Conservation (phyloP, 768 basidiomycete genomes). For the Rhodotorula diobovata region DNA sequence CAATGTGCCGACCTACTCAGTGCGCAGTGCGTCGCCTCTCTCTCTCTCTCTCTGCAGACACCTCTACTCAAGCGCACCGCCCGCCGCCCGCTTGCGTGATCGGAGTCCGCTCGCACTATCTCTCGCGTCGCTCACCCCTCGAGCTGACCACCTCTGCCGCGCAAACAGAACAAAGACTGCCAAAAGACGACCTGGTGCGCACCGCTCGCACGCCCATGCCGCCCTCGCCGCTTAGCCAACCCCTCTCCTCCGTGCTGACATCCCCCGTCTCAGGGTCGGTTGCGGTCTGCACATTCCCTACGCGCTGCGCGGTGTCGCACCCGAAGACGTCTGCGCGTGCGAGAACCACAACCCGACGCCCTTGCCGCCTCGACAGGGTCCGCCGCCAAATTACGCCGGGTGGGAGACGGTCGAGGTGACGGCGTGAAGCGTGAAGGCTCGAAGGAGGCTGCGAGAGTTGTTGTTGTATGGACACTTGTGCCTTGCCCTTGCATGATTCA, state of each 20-base stretch:
- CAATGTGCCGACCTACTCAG: background rate
- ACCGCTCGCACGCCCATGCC: background rate
- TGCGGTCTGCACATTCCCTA: slow-evolving; percentile 30
- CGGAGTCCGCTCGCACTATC: background rate
- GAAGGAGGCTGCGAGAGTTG: no score
- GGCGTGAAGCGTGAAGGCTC: no score
- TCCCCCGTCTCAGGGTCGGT: slow-evolving; percentile 4
- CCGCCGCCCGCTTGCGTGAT: no score
- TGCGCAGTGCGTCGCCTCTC: background rate
- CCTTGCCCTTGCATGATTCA: no score
- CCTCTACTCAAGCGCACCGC: no score
- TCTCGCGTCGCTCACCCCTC: background rate
- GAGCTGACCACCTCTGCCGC: background rate
- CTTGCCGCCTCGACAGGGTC: slow-evolving; percentile 3
- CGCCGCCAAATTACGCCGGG: background rate
- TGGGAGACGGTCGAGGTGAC: no score
- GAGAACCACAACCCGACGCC: slow-evolving; percentile 9
- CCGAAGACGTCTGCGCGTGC: slow-evolving; percentile 18
- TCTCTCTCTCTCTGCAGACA: background rate
- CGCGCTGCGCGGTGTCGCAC: slow-evolving; percentile 13
- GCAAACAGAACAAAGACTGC: background rate
- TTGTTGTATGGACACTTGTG: no score
- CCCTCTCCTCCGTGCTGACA: background rate
- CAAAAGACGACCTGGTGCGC: slow-evolving; percentile 12
- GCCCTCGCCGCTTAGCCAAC: background rate